phyloP scores from a whole-genome alignment of 495 filamentous ascomycete genomes.

The Amniculicola lignicola region DNA sequence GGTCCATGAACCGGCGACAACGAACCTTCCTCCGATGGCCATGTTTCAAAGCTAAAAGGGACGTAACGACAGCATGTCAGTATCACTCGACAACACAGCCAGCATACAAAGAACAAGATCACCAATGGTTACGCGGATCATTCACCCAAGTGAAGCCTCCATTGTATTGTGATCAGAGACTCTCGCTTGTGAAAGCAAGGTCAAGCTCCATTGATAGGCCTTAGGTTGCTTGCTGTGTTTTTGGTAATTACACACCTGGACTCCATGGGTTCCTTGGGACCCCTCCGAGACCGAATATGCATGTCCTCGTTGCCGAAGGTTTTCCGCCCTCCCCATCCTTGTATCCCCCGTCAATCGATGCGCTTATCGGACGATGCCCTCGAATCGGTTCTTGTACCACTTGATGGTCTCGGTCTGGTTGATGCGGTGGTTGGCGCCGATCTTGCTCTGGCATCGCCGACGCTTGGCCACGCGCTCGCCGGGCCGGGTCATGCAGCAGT shows the following conservation, averaged over 20 bases:
- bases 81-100: no score
- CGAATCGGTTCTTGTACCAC: constrained; percentile 99
- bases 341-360: not conserved
- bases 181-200: constrained; percentile 21
- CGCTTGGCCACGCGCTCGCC: constrained; percentile 97
- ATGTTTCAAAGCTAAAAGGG: no score
- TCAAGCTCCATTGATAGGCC: constrained; percentile 39
- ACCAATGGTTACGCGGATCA: constrained; percentile 41
- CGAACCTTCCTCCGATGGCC: no score
- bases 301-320: constrained; percentile 19
- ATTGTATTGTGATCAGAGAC: constrained; percentile 37
- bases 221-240: constrained; percentile 29
- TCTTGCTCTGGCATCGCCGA: constrained; percentile 77
- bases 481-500: constrained; percentile 99
- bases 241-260: constrained; percentile 30
- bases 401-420: constrained; percentile 89
- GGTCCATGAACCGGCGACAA: no score
- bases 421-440: constrained; percentile 90
- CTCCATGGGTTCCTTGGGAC: constrained; percentile 20
- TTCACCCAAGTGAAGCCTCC: constrained; percentile 42
- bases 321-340: constrained; percentile 3
- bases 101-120: constrained; percentile 25
- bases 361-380: constrained; percentile 89
- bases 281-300: constrained; percentile 22
- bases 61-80: no score